Evolutionary conservation across 179 eudicot genomes (phyloP), one percentile per base, ranked within the genome.

Genomic region (Drosera spatulata): DNA sequence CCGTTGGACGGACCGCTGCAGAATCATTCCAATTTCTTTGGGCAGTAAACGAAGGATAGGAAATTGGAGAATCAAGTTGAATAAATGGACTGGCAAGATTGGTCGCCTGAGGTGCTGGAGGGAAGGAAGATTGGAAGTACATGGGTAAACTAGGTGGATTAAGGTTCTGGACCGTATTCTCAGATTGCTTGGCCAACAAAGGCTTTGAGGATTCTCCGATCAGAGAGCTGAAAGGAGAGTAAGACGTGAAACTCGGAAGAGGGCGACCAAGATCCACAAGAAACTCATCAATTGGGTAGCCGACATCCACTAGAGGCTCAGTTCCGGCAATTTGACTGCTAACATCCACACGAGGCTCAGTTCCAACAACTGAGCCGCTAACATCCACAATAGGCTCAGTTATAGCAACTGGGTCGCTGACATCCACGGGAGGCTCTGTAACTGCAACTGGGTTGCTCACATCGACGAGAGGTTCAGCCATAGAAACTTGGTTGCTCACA

Each of bases 161-260:
- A 47, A 68, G 41, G 56, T 75, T 87, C 44, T 62, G 73, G n/a
- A 66, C 73, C 41, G 60, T 6, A 7, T 33, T 2, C 15, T 42
- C 40, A 3, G 2, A 11, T 3, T 11, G 12, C n/a, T 8, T 56
- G 38, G 54, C 65, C 64, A 55, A 66, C 9, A 67, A 13, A 46
- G 79, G 71, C 53, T 66, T 65, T 49, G 51, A 54, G 13, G 47
- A 52, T 59, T 73, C 71, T 9, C 46, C 8, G 44, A 48, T 58
- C 46, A 64, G 56, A 38, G 70, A 53, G 59, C 62, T 71, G 9
- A 22, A 22, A 22, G 33, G 33, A 22, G 33, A 22, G 33, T 22
- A 22, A 22, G 33, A 22, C 33, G 33, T 22, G 33, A 22, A 22
- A 22, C 33, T 22, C 33, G 33, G 33, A 22, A 22, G 1, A 43